Conservation (phyloP, 2,329 filamentous ascomycete species). For the Microsporum audouinii region DNA sequence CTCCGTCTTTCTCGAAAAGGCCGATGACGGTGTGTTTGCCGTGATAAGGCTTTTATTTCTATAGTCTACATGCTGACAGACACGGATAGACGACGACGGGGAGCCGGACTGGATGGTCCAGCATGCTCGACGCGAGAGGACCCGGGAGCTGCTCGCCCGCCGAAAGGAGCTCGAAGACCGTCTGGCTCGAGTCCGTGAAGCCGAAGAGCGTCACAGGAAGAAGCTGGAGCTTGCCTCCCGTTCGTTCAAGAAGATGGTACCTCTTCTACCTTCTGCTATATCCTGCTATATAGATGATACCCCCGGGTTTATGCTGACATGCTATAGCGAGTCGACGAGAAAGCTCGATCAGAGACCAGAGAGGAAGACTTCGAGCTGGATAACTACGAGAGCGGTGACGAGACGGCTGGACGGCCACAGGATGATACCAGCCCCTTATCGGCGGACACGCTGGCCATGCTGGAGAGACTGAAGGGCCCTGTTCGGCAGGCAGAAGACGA, state of each 20-base stretch:
- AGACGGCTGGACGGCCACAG: conserved; percentile 26
- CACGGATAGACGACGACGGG: conserved; percentile 41
- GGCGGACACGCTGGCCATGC: conserved; percentile 60
- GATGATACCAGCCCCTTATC: conserved; percentile 42
- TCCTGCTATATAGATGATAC: conserved; percentile 1
- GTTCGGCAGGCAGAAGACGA: conserved; percentile 21
- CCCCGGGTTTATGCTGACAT: background rate
- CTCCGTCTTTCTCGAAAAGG: conserved; percentile 43
- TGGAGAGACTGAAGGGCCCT: conserved; percentile 52
- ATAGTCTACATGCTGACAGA: background rate
- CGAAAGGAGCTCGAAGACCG: conserved; percentile 65
- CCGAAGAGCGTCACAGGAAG: conserved; percentile 50
- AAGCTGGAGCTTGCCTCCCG: conserved; percentile 39
- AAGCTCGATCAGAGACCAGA: background rate
- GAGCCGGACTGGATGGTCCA: conserved; percentile 80
- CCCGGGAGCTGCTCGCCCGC: conserved; percentile 52
- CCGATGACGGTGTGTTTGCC: conserved; percentile 24
- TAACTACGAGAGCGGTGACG: conserved; percentile 57
- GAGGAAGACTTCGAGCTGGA: conserved; percentile 52
- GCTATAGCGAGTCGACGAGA: conserved; percentile 2
- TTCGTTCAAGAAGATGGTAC: conserved; percentile 36
- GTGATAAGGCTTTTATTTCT: too few relatives aligned
- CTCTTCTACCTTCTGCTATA: background rate
- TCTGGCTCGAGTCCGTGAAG: conserved; percentile 50
- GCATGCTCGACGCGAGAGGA: conserved; percentile 58